A percentile compares a stretch with the other conserved stretches of the same genome.
phyloP scores from a whole-genome alignment of 2,329 filamentous ascomycete species.

The Botrytis hyacinthi region DNA sequence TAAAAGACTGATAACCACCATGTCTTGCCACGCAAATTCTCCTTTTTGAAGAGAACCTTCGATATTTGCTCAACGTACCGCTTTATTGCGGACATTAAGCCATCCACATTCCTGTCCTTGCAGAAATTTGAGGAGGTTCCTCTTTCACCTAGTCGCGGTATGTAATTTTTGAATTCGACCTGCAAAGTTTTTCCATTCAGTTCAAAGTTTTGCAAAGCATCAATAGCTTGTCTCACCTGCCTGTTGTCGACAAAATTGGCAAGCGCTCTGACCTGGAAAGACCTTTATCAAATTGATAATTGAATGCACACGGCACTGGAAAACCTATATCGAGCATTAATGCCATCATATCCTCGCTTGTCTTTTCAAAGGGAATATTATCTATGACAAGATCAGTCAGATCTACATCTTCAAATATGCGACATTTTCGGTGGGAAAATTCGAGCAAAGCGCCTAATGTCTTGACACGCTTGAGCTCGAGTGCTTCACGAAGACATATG shows the following conservation, averaged over 20 bases:
- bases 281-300: slow-evolving; percentile 98
- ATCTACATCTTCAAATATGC: slow-evolving; percentile 72
- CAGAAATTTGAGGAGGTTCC: not conserved
- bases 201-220: slow-evolving; percentile 92
- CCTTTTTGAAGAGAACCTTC: not conserved
- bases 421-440: not conserved
- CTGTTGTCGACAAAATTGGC: slow-evolving; percentile 96
- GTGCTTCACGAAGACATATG: not conserved
- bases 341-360: slow-evolving; percentile 89
- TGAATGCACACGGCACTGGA: slow-evolving; percentile 95
- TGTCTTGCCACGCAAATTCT: not conserved
- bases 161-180: slow-evolving; percentile 90
- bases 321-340: slow-evolving; percentile 93
- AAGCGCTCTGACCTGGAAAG: slow-evolving; percentile 91
- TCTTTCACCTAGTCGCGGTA: not conserved
- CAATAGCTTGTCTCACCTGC: slow-evolving; percentile 89
- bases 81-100: not conserved
- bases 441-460: not conserved
- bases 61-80: not conserved
- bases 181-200: slow-evolving; percentile 89
- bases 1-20: not conserved
- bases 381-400: slow-evolving; percentile 98
- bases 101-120: not conserved
- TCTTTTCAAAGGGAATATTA: slow-evolving; percentile 97
- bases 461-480: not conserved